Conservation (phyloP, 805 yeast genomes). For the Pichia cephalocereana region DNA sequence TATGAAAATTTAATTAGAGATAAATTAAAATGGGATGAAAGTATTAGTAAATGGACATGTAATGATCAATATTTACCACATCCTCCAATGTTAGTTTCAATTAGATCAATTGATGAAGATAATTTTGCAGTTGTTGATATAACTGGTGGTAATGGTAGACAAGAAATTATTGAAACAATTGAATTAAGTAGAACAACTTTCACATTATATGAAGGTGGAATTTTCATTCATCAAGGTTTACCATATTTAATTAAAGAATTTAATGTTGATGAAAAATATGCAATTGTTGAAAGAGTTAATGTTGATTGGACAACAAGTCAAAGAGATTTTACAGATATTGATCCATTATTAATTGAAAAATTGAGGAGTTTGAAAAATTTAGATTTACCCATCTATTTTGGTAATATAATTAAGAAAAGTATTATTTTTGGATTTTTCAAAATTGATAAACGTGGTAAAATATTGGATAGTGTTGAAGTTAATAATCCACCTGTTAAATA, state of each 20-base stretch:
- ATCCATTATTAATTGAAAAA: slow-evolving; percentile 65
- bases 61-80: slow-evolving; percentile 60
- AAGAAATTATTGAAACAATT: slow-evolving; percentile 75
- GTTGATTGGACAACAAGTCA: slow-evolving; percentile 94
- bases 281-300: slow-evolving; percentile 77
- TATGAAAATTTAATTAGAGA: slow-evolving; percentile 19
- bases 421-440: slow-evolving; percentile 91
- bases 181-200: slow-evolving; percentile 86
- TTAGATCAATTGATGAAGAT: slow-evolving; percentile 78
- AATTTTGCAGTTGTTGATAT: slow-evolving; percentile 84
- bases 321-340: slow-evolving; percentile 88
- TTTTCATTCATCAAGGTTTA: slow-evolving; percentile 87
- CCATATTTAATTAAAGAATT: slow-evolving; percentile 83
- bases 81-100: slow-evolving; percentile 68
- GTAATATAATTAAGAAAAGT: slow-evolving; percentile 61
- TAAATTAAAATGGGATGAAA: slow-evolving; percentile 32
- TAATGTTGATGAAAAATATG: slow-evolving; percentile 67
- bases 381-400: slow-evolving; percentile 60
- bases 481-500: slow-evolving; percentile 72
- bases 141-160: slow-evolving; percentile 64
- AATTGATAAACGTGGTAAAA: slow-evolving; percentile 61
- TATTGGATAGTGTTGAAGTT: slow-evolving; percentile 91
- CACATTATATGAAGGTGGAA: slow-evolving; percentile 86
- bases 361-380: slow-evolving; percentile 46
- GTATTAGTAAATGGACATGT: slow-evolving; percentile 43